Base-by-base conservation (phyloP, 345 rosid genomes). In the Zanthoxylum bungeanum region DNA sequence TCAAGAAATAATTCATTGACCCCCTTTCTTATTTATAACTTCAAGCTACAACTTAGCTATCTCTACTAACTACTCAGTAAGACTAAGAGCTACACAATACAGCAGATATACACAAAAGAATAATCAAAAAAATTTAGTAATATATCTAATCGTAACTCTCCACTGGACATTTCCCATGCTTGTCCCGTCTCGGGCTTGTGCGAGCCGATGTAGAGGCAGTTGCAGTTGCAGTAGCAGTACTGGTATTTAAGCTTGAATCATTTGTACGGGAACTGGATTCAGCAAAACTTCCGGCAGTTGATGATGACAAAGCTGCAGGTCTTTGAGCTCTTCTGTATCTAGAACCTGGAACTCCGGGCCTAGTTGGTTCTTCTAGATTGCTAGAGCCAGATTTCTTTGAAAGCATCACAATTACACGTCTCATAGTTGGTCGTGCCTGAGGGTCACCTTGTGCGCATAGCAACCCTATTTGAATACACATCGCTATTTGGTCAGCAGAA, bases 371-470 rank as follows among this genome's bases (percentile, higher is more conserved):
- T 24, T 87, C 90, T 56, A 91, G 70, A 71, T 25, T 64, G 60
- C 87, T 78, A 0, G 87, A 80, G 51, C 81, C 78, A 0, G 88
- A 85, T 80, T 77, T 91, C 84, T 77, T 88, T 5, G 97, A 89
- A 49, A 93, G 84, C 84, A 87, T 60, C 52, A 89, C 66, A 37
- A 86, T 91, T 0, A 96, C 86, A 2, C 94, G 87, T 28, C 80
- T 60, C 96, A 96, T 91, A 0, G 31, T 9, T 0, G 99, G 99
- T 55, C 99, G 86, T 30, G 70, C 14, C 10, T 81, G 80, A 0
- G 97, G 97, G 56, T 96, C 97, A 3, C 92, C 86, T 77, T 93
- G 99, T 0, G 86, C 83, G 83, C 99, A 96, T 31, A 96, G 82
- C 34, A 96, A 77, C 17, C 93, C 98, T 4, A 96, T 79, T 51